A percentile compares a stretch with the other conserved stretches of the same genome.
These are phyloP conservation scores for Candida gorgasii DNA, from an alignment of 805 yeast species.

Conservation along the genomic window DNA sequence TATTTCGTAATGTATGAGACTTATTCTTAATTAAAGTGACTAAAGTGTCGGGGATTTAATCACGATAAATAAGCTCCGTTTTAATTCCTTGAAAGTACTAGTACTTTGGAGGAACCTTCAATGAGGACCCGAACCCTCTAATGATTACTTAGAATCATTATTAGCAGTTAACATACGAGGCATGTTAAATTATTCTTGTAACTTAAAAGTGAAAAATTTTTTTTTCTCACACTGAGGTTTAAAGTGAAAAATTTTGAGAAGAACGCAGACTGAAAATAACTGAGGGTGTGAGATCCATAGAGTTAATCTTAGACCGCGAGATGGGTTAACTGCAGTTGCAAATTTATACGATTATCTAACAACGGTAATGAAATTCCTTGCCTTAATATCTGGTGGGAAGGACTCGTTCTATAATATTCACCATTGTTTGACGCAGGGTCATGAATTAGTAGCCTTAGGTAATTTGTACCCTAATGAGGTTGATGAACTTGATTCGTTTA, in stretches of 20 bases:
- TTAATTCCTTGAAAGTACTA: neutral
- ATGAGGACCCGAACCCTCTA: slow-evolving; percentile 78
- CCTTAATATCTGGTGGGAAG: slow-evolving; percentile 92
- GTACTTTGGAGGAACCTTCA: slow-evolving; percentile 5
- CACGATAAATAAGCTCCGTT: slow-evolving; percentile 36
- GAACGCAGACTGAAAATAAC: neutral
- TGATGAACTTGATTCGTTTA: slow-evolving; percentile 86
- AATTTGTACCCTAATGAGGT: slow-evolving; percentile 57
- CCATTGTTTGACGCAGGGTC: slow-evolving; percentile 85
- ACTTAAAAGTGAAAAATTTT: slow-evolving; percentile 18
- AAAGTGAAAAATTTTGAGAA: slow-evolving; percentile 4
- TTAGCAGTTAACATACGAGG: slow-evolving; percentile 54
- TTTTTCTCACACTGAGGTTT: slow-evolving; percentile 6
- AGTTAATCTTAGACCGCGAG: slow-evolving; percentile 3
- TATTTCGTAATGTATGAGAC: slow-evolving; percentile 14
- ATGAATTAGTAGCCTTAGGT: slow-evolving; percentile 81
- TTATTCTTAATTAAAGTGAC: slow-evolving; percentile 40
- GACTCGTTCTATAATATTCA: slow-evolving; percentile 90
- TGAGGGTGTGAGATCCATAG: neutral
- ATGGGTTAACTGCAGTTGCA: slow-evolving; percentile 1
- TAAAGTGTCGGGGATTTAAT: slow-evolving; percentile 91
- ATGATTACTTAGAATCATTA: slow-evolving; percentile 1
- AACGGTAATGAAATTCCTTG: slow-evolving; percentile 78
- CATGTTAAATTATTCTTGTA: slow-evolving; percentile 39
- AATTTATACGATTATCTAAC: neutral